Evolutionary conservation across 495 filamentous ascomycete genomes (phyloP).

Genomic region (Oleoguttula mirabilis): DNA sequence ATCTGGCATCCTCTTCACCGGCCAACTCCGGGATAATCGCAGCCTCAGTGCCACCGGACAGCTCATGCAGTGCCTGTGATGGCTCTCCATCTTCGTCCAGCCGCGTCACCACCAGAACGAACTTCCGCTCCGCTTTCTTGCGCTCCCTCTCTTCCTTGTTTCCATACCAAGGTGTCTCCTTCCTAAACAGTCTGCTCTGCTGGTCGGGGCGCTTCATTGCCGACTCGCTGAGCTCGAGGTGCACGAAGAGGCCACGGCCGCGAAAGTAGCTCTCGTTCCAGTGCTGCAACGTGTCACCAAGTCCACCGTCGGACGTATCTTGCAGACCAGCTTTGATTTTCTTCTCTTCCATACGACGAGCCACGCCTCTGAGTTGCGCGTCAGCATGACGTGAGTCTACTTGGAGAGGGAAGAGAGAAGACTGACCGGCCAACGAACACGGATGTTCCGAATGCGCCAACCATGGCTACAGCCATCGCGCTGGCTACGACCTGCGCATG

Average conservation of each 20-base stretch:
- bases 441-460: constrained; percentile 4
- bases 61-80: constrained; percentile 1
- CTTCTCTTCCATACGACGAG: constrained; percentile 4
- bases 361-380: neutral
- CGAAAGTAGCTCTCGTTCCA: constrained; percentile 17
- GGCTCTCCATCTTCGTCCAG: constrained; percentile 9
- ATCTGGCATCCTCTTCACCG: neutral
- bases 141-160: constrained; percentile 7
- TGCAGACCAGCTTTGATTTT: constrained; percentile 6
- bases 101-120: constrained; percentile 10
- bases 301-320: constrained; percentile 5
- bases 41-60: too few species aligned
- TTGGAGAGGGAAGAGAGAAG: neutral
- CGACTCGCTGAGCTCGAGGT: constrained; percentile 12
- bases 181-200: constrained; percentile 4
- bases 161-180: neutral
- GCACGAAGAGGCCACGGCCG: constrained; percentile 2
- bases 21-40: constrained; percentile 4
- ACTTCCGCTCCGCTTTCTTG: constrained; percentile 12
- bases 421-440: constrained; percentile 5
- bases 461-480: constrained; percentile 4
- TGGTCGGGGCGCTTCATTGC: constrained; percentile 6
- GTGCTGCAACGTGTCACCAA: constrained; percentile 7
- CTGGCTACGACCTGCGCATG: constrained; percentile 3
- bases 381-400: neutral